Evolutionary conservation across 75 land plant genomes (phyloP), one percentile per base, ranked within the genome.

Genomic region (Adiantum capillusveneris): DNA sequence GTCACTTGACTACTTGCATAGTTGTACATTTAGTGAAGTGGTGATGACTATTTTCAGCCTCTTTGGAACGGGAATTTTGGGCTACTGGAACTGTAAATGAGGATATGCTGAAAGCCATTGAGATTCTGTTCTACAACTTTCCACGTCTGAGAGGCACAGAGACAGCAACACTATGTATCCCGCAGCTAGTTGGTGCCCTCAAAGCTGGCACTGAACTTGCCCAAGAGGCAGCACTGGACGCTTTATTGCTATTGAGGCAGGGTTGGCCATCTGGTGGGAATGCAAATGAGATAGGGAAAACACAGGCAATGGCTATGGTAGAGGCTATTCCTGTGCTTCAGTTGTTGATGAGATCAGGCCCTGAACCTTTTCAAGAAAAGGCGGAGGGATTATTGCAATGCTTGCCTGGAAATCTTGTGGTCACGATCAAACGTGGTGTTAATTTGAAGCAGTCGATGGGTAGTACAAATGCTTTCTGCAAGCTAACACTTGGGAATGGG

Each of bases 311-410:
- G 71, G 72, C 78, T 60, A 85, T 85, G 29, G 82, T 92, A n/a
- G 98, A 93, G 68, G 95, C 96, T 14, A 89, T 93, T 52, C 98
- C 98, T 11, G 59, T 83, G 28, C 64, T 93, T 58, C 96, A 93
- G 60, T 37, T 66, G 65, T 67, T 93, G 43, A 81, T 89, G 60
- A 79, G 74, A 42, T 69, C 81, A 11, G 82, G 90, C 44, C 87
- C 90, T 11, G 82, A 78, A 24, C 63, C 81, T 59, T 83, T 93
- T 48, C 96, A 81, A 45, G 98, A 93, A 43, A 85, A 75, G 52
- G 87, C 81, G n/a, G 98, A 89, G 12, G 75, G 84, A 59, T 58
- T 93, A 14, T 57, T 93, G 53, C 82, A 85, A 17, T 89, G 83
- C 58, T 64, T 93, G 58, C 98, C 98, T 9, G 96, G 98, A 11